Percentiles rank a stretch among this genome's conserved stretches.
Evolutionary conservation across 73 alveolate genomes (phyloP).

Genomic region (Paramecium primaurelia): DNA sequence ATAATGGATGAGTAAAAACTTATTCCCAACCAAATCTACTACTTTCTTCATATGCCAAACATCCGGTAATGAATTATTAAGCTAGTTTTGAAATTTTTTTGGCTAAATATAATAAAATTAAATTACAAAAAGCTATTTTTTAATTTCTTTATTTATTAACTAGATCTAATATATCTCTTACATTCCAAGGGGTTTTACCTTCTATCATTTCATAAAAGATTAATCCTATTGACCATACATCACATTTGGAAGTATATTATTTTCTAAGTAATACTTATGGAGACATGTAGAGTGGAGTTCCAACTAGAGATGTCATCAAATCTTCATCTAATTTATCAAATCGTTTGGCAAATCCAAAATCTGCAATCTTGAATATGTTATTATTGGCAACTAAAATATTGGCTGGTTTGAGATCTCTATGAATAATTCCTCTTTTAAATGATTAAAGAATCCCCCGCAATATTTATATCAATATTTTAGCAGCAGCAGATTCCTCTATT

Average conservation of each 20-base stretch:
- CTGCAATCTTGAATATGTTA: constrained; percentile 58
- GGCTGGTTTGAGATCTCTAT: constrained; percentile 73
- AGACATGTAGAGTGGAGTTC: constrained; percentile 65
- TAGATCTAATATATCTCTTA: constrained; percentile 48
- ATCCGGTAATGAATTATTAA: constrained; percentile 6
- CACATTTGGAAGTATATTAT: constrained; percentile 54
- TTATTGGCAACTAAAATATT: constrained; percentile 62
- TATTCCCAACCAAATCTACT: constrained; percentile 43
- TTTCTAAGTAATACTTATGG: constrained; percentile 59
- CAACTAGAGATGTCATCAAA: constrained; percentile 61
- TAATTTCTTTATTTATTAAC: constrained; percentile 53
- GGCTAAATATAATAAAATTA: not conserved
- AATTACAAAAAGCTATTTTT: constrained; percentile 9
- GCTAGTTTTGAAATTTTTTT: not conserved
- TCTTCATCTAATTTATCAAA: constrained; percentile 58
- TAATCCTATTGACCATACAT: constrained; percentile 65
- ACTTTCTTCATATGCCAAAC: constrained; percentile 36
- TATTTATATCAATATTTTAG: constrained; percentile 50
- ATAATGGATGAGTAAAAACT: constrained; percentile 41
- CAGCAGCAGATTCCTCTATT: constrained; percentile 16
- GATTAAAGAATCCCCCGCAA: constrained; percentile 54
- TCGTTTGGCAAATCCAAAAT: constrained; percentile 64
- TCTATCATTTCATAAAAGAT: constrained; percentile 56
- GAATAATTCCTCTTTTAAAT: constrained; percentile 62
- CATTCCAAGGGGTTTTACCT: constrained; percentile 67